These are phyloP conservation scores for Omphalotus guepiniiformis DNA, from an alignment of 768 basidiomycete species.

Conservation along the genomic window DNA sequence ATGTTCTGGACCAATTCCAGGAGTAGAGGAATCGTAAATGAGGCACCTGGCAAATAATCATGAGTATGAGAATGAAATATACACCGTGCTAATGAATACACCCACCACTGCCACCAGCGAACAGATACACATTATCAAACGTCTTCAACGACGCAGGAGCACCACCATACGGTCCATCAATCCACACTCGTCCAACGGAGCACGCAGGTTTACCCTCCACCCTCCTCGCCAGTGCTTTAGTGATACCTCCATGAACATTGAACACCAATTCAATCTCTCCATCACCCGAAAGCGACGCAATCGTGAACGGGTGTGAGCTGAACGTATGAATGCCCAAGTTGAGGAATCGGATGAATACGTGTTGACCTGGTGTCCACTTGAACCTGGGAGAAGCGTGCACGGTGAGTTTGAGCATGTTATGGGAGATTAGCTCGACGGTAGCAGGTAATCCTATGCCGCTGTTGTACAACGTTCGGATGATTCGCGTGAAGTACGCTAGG, in stretches of 20 bases:
- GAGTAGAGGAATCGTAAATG: conserved; percentile 22
- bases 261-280: conserved; percentile 14
- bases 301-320: conserved; percentile 27
- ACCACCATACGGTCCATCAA: conserved; percentile 25
- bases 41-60: conserved; percentile 14
- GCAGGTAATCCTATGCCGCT: conserved; percentile 19
- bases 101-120: conserved; percentile 30
- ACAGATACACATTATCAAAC: conserved; percentile 25
- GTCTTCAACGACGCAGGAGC: conserved; percentile 18
- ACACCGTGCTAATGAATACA: neutral
- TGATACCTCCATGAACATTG: conserved; percentile 22
- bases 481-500: conserved; percentile 22
- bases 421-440: conserved; percentile 22
- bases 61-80: neutral
- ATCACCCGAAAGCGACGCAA: conserved; percentile 16
- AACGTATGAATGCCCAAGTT: conserved; percentile 14
- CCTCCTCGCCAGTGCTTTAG: conserved; percentile 10
- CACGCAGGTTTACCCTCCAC: conserved; percentile 2
- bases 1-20: conserved; percentile 18
- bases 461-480: conserved; percentile 21
- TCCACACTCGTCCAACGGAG: conserved; percentile 10
- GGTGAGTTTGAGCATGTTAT: conserved; percentile 19
- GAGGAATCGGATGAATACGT: conserved; percentile 25
- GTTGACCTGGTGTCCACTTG: conserved; percentile 29
- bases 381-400: conserved; percentile 19